Evolutionary conservation across 225 moss, liverwort and hornwort genomes (phyloP), one percentile per base, ranked within the genome.

Genomic region (Pseudoscleropodium purum): DNA sequence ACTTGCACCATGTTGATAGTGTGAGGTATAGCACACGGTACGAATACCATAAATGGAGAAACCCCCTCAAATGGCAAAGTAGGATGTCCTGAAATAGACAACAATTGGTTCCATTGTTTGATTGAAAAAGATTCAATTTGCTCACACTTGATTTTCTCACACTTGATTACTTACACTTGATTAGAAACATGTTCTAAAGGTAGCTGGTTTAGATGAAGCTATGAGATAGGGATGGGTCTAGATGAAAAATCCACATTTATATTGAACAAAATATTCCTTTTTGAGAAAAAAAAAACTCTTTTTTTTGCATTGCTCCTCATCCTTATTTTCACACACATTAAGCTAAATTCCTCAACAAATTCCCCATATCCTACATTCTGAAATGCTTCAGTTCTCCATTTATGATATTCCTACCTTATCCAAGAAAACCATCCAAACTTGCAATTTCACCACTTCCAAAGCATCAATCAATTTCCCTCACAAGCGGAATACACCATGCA

Each of bases 361-460:
- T 69, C 0, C 7, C 4, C 4, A 39, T 24, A 39, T 69, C 69
- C 13, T 24, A 12, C 2, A 14, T 2, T 2, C 4, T 69, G 1
- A 69, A 24, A n/a, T 23, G 69, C 39, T 24, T n/a, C 23, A 69
- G 7, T n/a, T 69, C 0, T 39, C 8, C 4, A 0, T n/a, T 23
- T 69, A 4, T 69, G 23, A 4, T n/a, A n/a, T n/a, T 68, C 37
- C 21, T 68, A 12, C 37, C 61, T n/a, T 69, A 25, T 37, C 37
- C 25, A 56, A 79, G 26, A 10, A 54, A 37, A 37, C 54, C 56
- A 78, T 37, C 56, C 7, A 9, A 57, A 78, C 6, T 54, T 37
- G 15, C 56, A 54, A 27, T 27, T 79, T 79, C n/a, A 37, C 3
- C 17, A 57, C 18, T 36, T 15, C 16, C 10, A n/a, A 11, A n/a